Evolutionary conservation across 768 basidiomycete genomes (phyloP).

Genomic region (Mrakia blollopis): DNA sequence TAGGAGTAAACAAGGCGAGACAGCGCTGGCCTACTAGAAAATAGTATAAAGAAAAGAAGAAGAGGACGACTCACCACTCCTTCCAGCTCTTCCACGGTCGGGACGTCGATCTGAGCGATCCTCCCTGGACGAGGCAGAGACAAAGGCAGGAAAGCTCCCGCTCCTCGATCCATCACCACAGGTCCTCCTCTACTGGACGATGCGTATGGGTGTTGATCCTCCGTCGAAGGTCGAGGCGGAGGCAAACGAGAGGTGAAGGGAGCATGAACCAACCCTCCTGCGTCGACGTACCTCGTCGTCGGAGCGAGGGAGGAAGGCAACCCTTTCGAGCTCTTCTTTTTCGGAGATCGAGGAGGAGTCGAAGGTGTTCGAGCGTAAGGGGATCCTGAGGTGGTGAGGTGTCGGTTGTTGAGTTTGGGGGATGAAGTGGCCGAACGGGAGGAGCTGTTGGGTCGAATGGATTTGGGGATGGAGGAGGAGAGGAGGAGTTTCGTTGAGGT

Average conservation of each 20-base stretch:
- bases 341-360: neutral
- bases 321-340: constrained; percentile 7
- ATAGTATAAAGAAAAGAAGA: neutral
- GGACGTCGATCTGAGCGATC: constrained; percentile 21
- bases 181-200: neutral
- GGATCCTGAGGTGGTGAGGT: neutral
- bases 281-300: neutral
- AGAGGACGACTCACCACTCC: constrained; percentile 20
- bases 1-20: neutral
- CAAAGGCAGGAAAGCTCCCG: constrained; percentile 15
- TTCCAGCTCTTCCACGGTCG: constrained; percentile 17
- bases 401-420: neutral
- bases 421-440: neutral
- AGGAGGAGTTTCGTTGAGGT: neutral
- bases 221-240: neutral
- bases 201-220: neutral
- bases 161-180: constrained; percentile 3
- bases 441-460: neutral
- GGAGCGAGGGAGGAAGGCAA: neutral
- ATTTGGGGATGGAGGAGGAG: constrained; percentile 1
- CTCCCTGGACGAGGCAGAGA: constrained; percentile 26
- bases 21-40: too few relatives aligned
- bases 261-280: constrained; percentile 3
- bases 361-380: constrained; percentile 18
- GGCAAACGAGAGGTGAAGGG: neutral